phyloP scores from a whole-genome alignment of 805 yeast genomes.

The Saccharomycopsis amapae region DNA sequence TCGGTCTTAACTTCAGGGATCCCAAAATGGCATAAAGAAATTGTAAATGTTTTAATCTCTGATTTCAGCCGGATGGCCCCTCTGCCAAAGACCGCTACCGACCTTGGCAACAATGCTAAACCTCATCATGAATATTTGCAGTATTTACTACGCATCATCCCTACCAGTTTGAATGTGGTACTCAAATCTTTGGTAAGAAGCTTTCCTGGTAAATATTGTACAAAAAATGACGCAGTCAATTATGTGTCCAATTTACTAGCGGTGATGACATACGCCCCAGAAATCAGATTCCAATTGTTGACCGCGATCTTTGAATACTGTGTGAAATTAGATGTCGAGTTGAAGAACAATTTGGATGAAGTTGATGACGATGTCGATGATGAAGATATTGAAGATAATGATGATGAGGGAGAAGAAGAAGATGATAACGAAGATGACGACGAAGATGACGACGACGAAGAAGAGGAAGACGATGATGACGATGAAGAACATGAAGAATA shows the following conservation, averaged over 20 bases:
- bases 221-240: constrained; percentile 45
- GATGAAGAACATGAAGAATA: constrained; percentile 35
- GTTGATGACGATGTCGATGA: constrained; percentile 67
- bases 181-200: constrained; percentile 48
- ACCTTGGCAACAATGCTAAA: constrained; percentile 28
- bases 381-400: constrained; percentile 40
- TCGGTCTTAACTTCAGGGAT: constrained; percentile 73
- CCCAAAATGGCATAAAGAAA: constrained; percentile 87
- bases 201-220: constrained; percentile 77
- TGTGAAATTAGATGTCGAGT: constrained; percentile 84
- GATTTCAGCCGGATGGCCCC: constrained; percentile 41
- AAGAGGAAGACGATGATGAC: constrained; percentile 29
- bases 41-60: constrained; percentile 58
- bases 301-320: constrained; percentile 69
- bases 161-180: constrained; percentile 68
- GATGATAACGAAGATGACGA: constrained; percentile 30
- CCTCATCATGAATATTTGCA: constrained; percentile 61
- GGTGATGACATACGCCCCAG: constrained; percentile 64
- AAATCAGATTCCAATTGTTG: constrained; percentile 71
- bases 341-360: constrained; percentile 83
- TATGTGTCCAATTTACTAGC: constrained; percentile 60
- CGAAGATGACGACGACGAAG: constrained; percentile 29
- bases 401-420: constrained; percentile 29
- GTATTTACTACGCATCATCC: constrained; percentile 64
- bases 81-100: neutral